Conservation (phyloP, 208 protist species). For the Trichomonas tenax region DNA sequence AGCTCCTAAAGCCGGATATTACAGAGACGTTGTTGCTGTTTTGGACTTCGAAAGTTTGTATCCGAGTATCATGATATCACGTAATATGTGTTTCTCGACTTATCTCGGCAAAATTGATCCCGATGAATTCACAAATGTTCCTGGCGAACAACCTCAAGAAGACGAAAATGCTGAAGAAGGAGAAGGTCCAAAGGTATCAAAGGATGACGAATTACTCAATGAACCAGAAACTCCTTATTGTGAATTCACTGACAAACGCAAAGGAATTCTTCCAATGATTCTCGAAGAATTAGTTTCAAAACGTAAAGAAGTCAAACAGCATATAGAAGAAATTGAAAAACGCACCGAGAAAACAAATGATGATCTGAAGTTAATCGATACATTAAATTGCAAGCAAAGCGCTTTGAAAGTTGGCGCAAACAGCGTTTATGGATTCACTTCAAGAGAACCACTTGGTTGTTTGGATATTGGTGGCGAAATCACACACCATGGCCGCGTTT, state of each 20-base stretch:
- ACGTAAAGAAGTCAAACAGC: neutral
- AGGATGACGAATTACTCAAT: neutral
- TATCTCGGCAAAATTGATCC: neutral
- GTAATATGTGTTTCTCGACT: neutral
- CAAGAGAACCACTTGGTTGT: neutral
- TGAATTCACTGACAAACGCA: neutral
- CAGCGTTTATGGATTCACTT: neutral
- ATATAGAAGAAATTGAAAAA: too few species aligned
- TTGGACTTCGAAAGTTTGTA: neutral
- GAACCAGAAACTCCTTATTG: neutral
- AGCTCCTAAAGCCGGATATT: neutral
- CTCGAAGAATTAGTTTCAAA: neutral
- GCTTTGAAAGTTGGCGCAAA: neutral
- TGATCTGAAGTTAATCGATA: neutral
- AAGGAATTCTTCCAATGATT: neutral
- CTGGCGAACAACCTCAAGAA: too few species aligned
- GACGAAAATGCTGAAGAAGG: neutral
- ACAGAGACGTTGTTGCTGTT: neutral
- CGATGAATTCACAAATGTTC: too few species aligned
- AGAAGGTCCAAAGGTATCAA: neutral
- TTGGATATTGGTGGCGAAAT: neutral
- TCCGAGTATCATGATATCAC: neutral
- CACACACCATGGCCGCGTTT: neutral
- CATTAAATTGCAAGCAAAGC: neutral
- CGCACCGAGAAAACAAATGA: neutral